Conservation (phyloP, 192 early-diverging fungal species). For the Bifiguratus adelaidae region DNA sequence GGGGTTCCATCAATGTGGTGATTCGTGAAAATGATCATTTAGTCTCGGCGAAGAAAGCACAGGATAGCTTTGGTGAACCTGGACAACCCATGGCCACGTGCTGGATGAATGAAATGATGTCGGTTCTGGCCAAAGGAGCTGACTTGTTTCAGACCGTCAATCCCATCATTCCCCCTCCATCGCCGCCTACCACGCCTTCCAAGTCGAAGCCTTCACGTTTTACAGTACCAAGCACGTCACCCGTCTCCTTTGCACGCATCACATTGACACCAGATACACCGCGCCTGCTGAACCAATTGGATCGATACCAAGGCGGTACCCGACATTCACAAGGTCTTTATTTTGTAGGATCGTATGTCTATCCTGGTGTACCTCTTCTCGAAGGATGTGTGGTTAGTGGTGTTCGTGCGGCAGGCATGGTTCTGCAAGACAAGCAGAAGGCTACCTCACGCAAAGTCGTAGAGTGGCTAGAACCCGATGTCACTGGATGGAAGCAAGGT, state of each 20-base stretch:
- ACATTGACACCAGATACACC: constrained; percentile 42
- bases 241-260: constrained; percentile 40
- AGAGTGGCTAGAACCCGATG: neutral
- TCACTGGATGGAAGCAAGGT: neutral
- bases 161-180: constrained; percentile 29
- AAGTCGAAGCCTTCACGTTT: no score
- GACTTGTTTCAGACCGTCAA: constrained; percentile 51
- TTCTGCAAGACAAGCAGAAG: constrained; percentile 5
- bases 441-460: neutral
- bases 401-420: constrained; percentile 34
- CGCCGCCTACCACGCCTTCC: no score
- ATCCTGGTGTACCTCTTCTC: constrained; percentile 47
- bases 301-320: no score
- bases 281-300: constrained; percentile 29
- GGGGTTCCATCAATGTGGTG: constrained; percentile 33
- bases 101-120: constrained; percentile 32
- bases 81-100: constrained; percentile 32
- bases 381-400: constrained; percentile 51
- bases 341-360: constrained; percentile 46
- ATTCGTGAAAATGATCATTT: no score
- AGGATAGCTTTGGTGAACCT: neutral
- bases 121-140: constrained; percentile 12
- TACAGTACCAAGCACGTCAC: constrained; percentile 18
- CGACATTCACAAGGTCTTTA: constrained; percentile 29
- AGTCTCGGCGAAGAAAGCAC: no score